Conservation (phyloP, 768 basidiomycete species). For the Lactifluus pinguis region DNA sequence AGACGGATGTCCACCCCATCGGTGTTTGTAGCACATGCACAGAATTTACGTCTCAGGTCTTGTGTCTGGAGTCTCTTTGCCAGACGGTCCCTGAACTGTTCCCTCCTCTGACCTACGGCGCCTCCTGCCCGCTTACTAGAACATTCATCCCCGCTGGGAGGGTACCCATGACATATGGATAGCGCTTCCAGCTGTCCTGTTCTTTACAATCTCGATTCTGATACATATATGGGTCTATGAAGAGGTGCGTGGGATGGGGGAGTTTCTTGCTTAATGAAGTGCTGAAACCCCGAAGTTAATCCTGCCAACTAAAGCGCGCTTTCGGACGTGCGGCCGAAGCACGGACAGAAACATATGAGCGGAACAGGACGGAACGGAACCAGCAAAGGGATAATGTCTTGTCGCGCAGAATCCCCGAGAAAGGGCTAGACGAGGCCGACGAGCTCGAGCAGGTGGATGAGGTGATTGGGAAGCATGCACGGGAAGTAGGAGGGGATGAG, state of each 20-base stretch:
- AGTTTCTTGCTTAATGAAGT: neutral
- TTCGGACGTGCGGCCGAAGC: constrained; percentile 6
- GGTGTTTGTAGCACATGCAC: neutral
- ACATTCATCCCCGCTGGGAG: neutral
- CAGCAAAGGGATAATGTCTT: neutral
- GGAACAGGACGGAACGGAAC: neutral
- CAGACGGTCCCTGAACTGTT: neutral
- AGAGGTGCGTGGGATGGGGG: neutral
- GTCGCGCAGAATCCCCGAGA: neutral
- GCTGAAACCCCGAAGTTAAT: neutral
- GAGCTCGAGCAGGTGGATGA: neutral
- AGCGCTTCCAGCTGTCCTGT: neutral
- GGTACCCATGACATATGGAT: neutral
- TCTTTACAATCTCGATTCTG: neutral
- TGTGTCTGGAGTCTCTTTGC: neutral
- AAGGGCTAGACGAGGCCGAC: neutral
- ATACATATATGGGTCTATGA: neutral
- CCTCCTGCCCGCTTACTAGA: neutral
- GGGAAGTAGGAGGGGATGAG: constrained; percentile 4
- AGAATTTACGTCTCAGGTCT: neutral
- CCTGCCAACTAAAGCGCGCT: neutral
- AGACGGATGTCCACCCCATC: neutral
- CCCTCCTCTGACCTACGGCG: neutral
- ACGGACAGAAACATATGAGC: neutral
- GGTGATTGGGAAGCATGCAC: constrained; percentile 3